Conservation (phyloP, 2,329 filamentous ascomycete genomes). For the Podosphaera aphanis region DNA sequence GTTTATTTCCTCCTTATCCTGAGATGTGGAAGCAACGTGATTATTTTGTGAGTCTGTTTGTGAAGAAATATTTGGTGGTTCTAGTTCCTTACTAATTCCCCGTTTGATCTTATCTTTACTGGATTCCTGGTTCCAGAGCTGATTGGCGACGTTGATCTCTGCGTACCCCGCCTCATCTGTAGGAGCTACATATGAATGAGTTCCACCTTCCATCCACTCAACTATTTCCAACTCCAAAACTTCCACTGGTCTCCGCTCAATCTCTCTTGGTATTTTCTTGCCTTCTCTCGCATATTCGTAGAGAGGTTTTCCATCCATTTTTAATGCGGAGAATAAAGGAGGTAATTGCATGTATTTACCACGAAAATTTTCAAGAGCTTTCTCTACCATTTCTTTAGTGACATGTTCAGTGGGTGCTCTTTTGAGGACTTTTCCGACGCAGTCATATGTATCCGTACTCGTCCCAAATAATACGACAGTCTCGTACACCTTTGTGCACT, state of each 20-base stretch:
- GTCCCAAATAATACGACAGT: conserved; percentile 73
- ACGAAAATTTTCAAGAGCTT: conserved; percentile 49
- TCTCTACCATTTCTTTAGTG: conserved; percentile 50
- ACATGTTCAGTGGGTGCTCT: conserved; percentile 58
- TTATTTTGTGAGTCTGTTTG: not conserved
- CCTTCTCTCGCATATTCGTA: conserved; percentile 93
- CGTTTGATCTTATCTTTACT: not conserved
- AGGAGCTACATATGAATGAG: conserved; percentile 60
- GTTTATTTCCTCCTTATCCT: not conserved
- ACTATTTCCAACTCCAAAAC: conserved; percentile 56
- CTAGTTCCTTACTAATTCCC: not conserved
- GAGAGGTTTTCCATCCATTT: conserved; percentile 78
- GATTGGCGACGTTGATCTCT: conserved; percentile 55
- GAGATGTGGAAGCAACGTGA: not conserved
- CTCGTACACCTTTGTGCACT: conserved; percentile 86
- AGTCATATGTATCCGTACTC: conserved; percentile 80
- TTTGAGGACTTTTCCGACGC: conserved; percentile 59
- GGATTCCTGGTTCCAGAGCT: conserved; percentile 36
- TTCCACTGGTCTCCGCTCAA: conserved; percentile 57
- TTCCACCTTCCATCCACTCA: conserved; percentile 66
- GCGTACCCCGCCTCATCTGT: conserved; percentile 50
- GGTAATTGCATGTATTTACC: conserved; percentile 77
- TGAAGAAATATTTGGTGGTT: not conserved
- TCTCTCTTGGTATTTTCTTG: conserved; percentile 62
- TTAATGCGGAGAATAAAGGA: conserved; percentile 77